Base-by-base conservation (phyloP, 495 filamentous ascomycete genomes). In the Penicillium antarcticum region DNA sequence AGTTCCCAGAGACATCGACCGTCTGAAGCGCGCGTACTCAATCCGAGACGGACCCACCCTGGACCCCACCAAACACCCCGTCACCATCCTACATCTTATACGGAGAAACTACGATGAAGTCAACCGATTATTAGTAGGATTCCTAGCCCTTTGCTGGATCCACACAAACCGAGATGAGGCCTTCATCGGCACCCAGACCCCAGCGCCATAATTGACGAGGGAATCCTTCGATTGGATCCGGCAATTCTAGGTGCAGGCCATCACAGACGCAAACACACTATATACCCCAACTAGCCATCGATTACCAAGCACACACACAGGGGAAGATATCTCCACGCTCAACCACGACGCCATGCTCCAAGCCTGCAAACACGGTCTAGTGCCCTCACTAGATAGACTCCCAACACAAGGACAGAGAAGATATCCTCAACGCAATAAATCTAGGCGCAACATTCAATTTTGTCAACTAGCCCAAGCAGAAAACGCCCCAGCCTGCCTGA, bases 391-490 rank as follows among this genome's bases (percentile, higher is more conserved):
- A 5, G 52, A 60, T 12, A 46, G 36, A 5, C 60, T 73, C 1
- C 16, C 65, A 14, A 6, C 11, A n/a, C 18, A 35, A 57, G 13
- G 38, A 70, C 24, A 62, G 33, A 33, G 51, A 53, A 18, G 57
- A 67, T 39, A 19, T 80, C 31, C 56, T 80, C 12, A 63, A 57
- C n/a, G 66, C 67, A 33, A 66, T 73, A 35, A 58, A 70, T 47
- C 61, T 79, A 7, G 77, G 76, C 24, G 74, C 74, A 0, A 70
- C 68, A 0, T 71, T 82, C 53, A 74, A 73, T 42, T 66, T 73
- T 46, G 68, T 5, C 71, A 74, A 36, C 47, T 74, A 13, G 70
- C 62, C 3, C 70, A 74, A 42, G 70, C 68, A 2, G 71, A 73
- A 48, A 73, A 68, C 42, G 55, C 48, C 2, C 70, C 71, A 0